Evolutionary conservation across 352 stramenopile genomes (phyloP), one percentile per base, ranked within the genome.

Genomic region (Phytopythium cucurbitacearum): DNA sequence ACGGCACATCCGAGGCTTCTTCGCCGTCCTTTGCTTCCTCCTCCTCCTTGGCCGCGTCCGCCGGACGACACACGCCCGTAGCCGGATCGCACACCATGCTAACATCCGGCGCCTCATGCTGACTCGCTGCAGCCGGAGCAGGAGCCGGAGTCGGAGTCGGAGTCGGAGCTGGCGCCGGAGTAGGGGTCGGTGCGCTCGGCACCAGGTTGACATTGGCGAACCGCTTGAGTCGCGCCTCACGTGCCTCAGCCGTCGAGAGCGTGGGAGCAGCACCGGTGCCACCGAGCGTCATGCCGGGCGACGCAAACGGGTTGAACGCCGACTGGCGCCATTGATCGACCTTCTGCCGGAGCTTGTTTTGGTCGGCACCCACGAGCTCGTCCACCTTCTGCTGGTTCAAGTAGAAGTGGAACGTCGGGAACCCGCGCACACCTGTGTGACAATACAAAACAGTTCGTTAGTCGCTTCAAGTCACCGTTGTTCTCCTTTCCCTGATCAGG

Each of bases 341-440:
- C 75, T 95, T 96, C 47, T 80, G 64, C 3, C 82, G 80, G 37
- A 97, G 62, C 51, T 76, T 61, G 48, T 92, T 91, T 40, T 83
- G 80, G 56, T 96, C 87, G 2, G 89, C 87, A 21, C 89, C 89
- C 12, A 89, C 77, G 5, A 96, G 68, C 53, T 97, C 87, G 47
- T 96, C 89, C 39, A 96, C 79, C 69, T 96, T 94, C 57, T 65
- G 66, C 53, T 92, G 73, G 57, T 67, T 94, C 53, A 97, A 66
- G 62, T 97, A 97, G 57, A 97, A 94, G 60, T 94, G 85, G 65
- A 97, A 97, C 2, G 89, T 97, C 21, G 89, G 89, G 65, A 96
- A 97, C 32, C 82, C 85, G 12, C 77, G 75, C 33, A 97, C 83
- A 39, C 82, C 71, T 76, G 34, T 5, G 8, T 2, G 4, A 6